Conservation (phyloP, 139 green algal species). For the Pedinophyceae sp. region DNA sequence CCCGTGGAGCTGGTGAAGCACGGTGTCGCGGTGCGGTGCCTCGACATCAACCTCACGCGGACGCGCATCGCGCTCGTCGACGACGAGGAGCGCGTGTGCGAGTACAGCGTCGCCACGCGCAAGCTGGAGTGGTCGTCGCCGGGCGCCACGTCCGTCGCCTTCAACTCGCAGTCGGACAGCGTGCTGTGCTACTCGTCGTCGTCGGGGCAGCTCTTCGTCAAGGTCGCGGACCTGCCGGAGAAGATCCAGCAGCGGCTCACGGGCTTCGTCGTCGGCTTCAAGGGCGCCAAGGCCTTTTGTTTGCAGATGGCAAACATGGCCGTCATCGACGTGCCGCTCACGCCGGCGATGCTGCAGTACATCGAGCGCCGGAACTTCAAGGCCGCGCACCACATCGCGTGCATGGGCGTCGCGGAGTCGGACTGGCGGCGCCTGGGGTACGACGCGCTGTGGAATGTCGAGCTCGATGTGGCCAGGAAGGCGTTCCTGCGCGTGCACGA, state of each 20-base stretch:
- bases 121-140: slow-evolving; percentile 40
- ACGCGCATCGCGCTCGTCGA: slow-evolving; percentile 66
- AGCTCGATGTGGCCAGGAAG: slow-evolving; percentile 50
- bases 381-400: slow-evolving; percentile 44
- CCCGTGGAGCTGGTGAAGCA: slow-evolving; percentile 57
- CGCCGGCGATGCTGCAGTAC: slow-evolving; percentile 42
- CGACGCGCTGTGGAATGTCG: slow-evolving; percentile 29
- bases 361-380: slow-evolving; percentile 33
- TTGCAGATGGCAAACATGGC: slow-evolving; percentile 57
- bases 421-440: slow-evolving; percentile 55
- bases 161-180: slow-evolving; percentile 67
- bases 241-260: slow-evolving; percentile 33
- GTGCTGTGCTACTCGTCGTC: slow-evolving; percentile 69
- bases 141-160: slow-evolving; percentile 58
- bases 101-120: slow-evolving; percentile 53
- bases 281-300: slow-evolving; percentile 64
- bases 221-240: slow-evolving; percentile 59
- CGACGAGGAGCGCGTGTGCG: slow-evolving; percentile 40
- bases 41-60: slow-evolving; percentile 29
- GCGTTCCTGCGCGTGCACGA: slow-evolving; percentile 58
- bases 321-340: slow-evolving; percentile 63
- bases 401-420: slow-evolving; percentile 57
- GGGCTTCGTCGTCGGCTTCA: slow-evolving; percentile 53
- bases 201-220: slow-evolving; percentile 57
- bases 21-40: slow-evolving; percentile 17